phyloP scores from a whole-genome alignment of 148 eudicot species.

The Vaccinium myrtillus region DNA sequence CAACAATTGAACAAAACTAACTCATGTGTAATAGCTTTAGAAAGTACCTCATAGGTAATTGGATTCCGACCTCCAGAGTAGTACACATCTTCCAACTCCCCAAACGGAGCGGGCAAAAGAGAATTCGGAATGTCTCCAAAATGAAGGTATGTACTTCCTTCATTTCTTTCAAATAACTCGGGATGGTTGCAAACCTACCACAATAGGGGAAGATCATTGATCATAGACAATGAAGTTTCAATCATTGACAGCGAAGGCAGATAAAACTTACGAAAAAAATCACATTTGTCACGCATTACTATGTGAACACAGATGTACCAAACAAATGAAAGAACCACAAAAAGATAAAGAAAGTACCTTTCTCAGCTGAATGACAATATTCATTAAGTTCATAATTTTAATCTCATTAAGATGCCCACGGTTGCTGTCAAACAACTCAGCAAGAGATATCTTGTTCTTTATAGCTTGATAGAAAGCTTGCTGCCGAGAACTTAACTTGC shows the following conservation, averaged over 20 bases:
- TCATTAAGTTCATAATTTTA: conserved; percentile 86
- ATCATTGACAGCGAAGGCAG: background rate
- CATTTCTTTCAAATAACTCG: conserved; percentile 96
- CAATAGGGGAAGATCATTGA: background rate
- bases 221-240: background rate
- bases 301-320: background rate
- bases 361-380: conserved; percentile 95
- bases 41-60: conserved; percentile 68
- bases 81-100: conserved; percentile 78
- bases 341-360: conserved; percentile 51
- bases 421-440: conserved; percentile 86
- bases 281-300: background rate
- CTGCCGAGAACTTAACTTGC: conserved; percentile 96
- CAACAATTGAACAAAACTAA: background rate
- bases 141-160: conserved; percentile 79
- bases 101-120: conserved; percentile 84
- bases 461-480: conserved; percentile 98
- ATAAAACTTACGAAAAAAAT: background rate
- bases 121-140: conserved; percentile 84
- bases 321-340: conserved; percentile 11
- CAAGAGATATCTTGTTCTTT: conserved; percentile 95
- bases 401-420: conserved; percentile 91
- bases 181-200: conserved; percentile 98
- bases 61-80: conserved; percentile 85
- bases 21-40: background rate